Base-by-base conservation (phyloP, 2,329 filamentous ascomycete species). In the Cladosporium velox region DNA sequence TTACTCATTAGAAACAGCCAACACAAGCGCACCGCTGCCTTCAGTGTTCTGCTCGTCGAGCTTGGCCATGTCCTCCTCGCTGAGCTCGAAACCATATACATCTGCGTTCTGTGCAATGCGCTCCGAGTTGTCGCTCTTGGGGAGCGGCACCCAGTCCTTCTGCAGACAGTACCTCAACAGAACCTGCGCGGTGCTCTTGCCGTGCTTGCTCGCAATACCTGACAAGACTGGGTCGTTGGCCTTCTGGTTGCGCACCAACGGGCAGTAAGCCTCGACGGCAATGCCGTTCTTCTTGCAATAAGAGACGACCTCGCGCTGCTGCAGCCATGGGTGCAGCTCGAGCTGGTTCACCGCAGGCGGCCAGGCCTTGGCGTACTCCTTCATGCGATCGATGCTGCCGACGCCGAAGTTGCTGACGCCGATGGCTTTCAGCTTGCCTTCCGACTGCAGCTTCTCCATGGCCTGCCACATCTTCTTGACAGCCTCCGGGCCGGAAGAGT, bases 121-220 rank as follows among this genome's bases (percentile, higher is more conserved):
- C 34, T 83, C 85, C 0, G 87, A 84, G 4, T 86, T 90, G 59
- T 90, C 89, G 67, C 88, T 91, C 84, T 93, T 93, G 26, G 90
- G 89, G 67, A 93, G 80, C 55, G 90, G 90, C 14, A 71, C 83
- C 76, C 87, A 88, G 4, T 87, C 90, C 79, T 91, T 93, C 78
- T 96, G 91, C 78, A 96, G 77, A 71, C 90, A 91, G 85, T 92
- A 97, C 69, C 92, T 85, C 59, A 96, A 80, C 73, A 97, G 78
- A 11, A 96, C 80, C 82, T 96, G 93, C 11, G 91, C 90, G 67
- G 90, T 86, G 8, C 86, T 86, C 80, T 90, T 93, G 69, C 83
- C 83, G 76, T 95, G 87, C 80, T 92, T 93, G 72, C 89, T 81
- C 0, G 88, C 87, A 65, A 96, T 79, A 15, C 82, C 82, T 67